A percentile compares a stretch with the other conserved stretches of the same genome.
phyloP scores from a whole-genome alignment of 148 eudicot species.

The Vaccinium vitisidaea region DNA sequence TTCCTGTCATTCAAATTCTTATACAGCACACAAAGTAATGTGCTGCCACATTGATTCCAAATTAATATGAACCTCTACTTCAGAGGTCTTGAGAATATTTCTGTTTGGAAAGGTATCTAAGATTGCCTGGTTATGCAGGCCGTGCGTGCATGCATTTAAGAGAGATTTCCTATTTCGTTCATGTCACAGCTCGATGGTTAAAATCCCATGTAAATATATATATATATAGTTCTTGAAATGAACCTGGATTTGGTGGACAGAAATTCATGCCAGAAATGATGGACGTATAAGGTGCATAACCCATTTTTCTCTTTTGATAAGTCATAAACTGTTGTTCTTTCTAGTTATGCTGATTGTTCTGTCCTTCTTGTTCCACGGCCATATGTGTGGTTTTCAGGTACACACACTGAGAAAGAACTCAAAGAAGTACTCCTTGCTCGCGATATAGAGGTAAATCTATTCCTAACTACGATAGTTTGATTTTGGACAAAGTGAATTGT shows the following conservation, averaged over 20 bases:
- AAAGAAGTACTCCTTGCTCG: constrained; percentile 74
- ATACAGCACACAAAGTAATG: constrained; percentile 84
- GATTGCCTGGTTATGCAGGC: constrained; percentile 53
- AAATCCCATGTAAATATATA: constrained; percentile 65
- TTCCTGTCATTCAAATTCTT: constrained; percentile 91
- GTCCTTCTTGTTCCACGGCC: not conserved
- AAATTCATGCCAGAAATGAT: constrained; percentile 95
- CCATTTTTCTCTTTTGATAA: no score
- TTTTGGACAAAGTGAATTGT: not conserved
- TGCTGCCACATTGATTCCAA: constrained; percentile 2
- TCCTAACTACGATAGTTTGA: not conserved
- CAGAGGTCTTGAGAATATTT: not conserved
- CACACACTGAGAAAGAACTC: constrained; percentile 65
- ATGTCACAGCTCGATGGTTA: constrained; percentile 53
- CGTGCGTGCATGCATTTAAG: no score
- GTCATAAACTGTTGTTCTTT: no score
- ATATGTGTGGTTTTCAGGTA: constrained; percentile 45
- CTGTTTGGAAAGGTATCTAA: constrained; percentile 46
- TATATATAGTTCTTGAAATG: constrained; percentile 96
- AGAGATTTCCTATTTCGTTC: not conserved
- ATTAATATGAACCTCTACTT: not conserved
- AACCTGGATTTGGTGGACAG: constrained; percentile 97
- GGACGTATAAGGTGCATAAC: constrained; percentile 58
- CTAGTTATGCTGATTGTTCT: not conserved
- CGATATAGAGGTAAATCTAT: constrained; percentile 71